A percentile compares a stretch with the other conserved stretches of the same genome.
Evolutionary conservation across 495 filamentous ascomycete species (phyloP).

Genomic region (Cercophora sp.): DNA sequence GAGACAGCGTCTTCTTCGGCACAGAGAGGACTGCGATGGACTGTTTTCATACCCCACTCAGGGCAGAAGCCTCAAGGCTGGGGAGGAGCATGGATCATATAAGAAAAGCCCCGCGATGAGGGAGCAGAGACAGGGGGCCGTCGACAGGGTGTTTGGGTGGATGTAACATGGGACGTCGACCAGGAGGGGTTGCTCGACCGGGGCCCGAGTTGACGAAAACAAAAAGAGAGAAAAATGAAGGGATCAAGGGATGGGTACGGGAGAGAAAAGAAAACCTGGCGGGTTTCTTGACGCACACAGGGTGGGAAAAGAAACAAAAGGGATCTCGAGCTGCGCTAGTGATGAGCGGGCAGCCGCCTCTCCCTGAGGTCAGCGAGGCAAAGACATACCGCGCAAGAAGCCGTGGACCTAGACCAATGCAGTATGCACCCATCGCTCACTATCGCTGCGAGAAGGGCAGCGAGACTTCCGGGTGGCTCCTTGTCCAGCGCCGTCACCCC

Average conservation of each 20-base stretch:
- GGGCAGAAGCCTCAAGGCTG: conserved; percentile 4
- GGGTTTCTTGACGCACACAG: not conserved
- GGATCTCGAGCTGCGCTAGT: too few relatives aligned
- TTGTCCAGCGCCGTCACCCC: too few relatives aligned
- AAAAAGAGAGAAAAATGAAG: not conserved
- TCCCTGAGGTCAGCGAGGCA: too few relatives aligned
- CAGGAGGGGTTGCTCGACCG: not conserved
- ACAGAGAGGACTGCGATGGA: not conserved
- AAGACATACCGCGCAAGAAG: not conserved
- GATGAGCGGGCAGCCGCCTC: not conserved
- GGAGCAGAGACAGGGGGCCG: not conserved
- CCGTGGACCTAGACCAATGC: not conserved
- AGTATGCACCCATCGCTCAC: not conserved
- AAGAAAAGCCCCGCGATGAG: not conserved
- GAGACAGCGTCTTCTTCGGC: conserved; percentile 2
- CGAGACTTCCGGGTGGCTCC: too few relatives aligned
- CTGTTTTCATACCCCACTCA: conserved; percentile 5
- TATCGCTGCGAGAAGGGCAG: too few relatives aligned
- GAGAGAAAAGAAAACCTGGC: not conserved
- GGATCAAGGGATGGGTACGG: too few relatives aligned
- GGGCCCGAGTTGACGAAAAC: conserved; percentile 7
- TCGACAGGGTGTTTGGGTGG: conserved; percentile 3
- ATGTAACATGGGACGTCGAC: conserved; percentile 3
- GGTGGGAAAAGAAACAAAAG: not conserved
- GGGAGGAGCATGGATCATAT: conserved; percentile 15